Base-by-base conservation (phyloP, 352 stramenopile species). In the Globisporangium orthogonon region DNA sequence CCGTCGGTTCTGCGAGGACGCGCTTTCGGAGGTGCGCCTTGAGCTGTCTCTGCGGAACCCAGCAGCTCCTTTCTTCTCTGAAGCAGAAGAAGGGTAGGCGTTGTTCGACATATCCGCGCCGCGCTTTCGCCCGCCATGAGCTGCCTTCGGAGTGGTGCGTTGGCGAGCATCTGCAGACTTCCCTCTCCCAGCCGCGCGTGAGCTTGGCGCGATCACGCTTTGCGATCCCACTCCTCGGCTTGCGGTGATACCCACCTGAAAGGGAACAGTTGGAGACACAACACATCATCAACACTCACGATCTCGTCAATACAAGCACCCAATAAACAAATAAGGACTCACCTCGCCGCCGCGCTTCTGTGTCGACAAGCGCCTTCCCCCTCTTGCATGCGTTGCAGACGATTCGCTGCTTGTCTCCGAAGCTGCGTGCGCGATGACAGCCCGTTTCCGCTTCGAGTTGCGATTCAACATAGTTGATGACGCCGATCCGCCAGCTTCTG, bases 381-480 rank as follows among this genome's bases (percentile, higher is more conserved):
- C n/a, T 52, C 43, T 53, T 18, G 52, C 45, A 14, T 54, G 50
- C 9, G 47, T 28, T 7, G 43, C 40, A 6, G 58, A 64, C 13
- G 44, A 30, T 7, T 64, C 58, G 18, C 58, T 63, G 30, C 50
- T 60, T 29, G 58, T 52, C 39, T 60, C 58, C 10, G 58, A 60
- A 33, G 54, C 58, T 2, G 37, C 40, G 52, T 28, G 41, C 13
- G 50, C 37, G 43, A 28, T 14, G 6, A 17, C 49, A 2, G 67
- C 61, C 23, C 67, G 70, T 49, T 78, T 78, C 4, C 70, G 56
- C 52, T 75, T 78, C 15, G 63, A 60, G 40, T 46, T 45, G 18
- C 50, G 61, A 39, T 23, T 54, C 11, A n/a, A 46, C 41, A 30
- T 39, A 14, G 4, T 37, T 3, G 43, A 46, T n/a, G n/a, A n/a